A percentile compares a stretch with the other conserved stretches of the same genome.
phyloP scores from a whole-genome alignment of 2,329 filamentous ascomycete species.

The Thielaviopsis musarum region DNA sequence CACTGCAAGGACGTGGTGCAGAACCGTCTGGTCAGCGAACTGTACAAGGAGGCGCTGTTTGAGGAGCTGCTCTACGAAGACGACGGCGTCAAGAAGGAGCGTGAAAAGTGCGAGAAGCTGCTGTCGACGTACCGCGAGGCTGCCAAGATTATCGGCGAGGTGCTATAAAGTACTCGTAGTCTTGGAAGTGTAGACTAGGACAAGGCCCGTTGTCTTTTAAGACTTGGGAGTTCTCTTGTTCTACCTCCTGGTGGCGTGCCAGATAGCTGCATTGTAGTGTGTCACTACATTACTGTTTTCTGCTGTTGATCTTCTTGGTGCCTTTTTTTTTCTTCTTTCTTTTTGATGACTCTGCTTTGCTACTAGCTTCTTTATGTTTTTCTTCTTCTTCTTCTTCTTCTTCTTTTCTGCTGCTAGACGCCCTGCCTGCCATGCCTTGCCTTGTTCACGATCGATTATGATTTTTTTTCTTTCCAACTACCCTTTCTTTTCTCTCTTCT shows the following conservation, averaged over 20 bases:
- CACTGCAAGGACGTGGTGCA: slow-evolving; percentile 97
- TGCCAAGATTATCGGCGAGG: slow-evolving; percentile 94
- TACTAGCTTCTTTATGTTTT: background rate
- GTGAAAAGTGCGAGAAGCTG: slow-evolving; percentile 95
- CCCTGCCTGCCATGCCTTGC: background rate
- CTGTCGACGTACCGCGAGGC: slow-evolving; percentile 93
- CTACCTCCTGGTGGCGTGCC: background rate
- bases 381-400: background rate
- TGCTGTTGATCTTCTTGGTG: background rate
- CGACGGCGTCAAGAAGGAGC: slow-evolving; percentile 89
- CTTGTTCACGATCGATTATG: slow-evolving; percentile 11
- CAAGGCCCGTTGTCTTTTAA: background rate
- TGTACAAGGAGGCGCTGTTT: slow-evolving; percentile 86
- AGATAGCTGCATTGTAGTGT: background rate
- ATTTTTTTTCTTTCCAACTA: background rate
- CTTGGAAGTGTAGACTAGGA: background rate
- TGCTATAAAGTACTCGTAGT: slow-evolving; percentile 42
- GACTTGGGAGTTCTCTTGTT: background rate
- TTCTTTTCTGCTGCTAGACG: slow-evolving; percentile 7
- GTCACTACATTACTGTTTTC: background rate
- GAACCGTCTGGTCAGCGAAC: slow-evolving; percentile 84
- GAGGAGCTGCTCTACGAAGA: slow-evolving; percentile 93
- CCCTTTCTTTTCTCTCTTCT: background rate
- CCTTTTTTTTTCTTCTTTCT: background rate
- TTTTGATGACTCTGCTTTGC: background rate